These are phyloP conservation scores for Solanum okadae DNA, from an alignment of 257 asterid species.

Conservation along the genomic window DNA sequence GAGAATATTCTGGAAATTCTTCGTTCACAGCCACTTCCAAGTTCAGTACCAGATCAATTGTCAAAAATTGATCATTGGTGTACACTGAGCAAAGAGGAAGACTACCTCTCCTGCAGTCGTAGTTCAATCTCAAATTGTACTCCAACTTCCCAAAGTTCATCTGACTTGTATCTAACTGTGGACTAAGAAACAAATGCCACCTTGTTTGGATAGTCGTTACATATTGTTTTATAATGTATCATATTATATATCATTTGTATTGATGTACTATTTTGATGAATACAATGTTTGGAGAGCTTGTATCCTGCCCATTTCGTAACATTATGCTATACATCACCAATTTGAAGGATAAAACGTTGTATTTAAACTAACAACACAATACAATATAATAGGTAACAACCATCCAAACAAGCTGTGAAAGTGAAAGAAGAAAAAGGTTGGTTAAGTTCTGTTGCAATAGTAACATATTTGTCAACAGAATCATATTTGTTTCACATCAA, in stretches of 20 bases:
- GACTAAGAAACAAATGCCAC: slow-evolving; percentile 17
- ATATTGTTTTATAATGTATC: not conserved
- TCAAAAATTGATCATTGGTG: slow-evolving; percentile 57
- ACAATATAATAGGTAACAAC: not conserved
- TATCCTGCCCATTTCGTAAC: not conserved
- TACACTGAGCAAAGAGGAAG: slow-evolving; percentile 19
- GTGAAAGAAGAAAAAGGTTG: no score
- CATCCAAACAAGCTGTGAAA: not conserved
- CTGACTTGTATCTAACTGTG: slow-evolving; percentile 35
- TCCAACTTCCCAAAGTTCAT: slow-evolving; percentile 13
- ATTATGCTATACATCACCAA: not conserved
- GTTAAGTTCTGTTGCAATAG: not conserved
- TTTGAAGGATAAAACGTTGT: not conserved
- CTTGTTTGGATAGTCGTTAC: not conserved
- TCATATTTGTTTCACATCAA: no score
- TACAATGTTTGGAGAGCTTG: not conserved
- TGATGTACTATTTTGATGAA: not conserved
- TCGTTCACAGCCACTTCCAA: slow-evolving; percentile 28
- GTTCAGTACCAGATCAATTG: slow-evolving; percentile 27
- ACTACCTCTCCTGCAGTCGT: slow-evolving; percentile 18
- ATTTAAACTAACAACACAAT: not conserved
- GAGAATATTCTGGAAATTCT: slow-evolving; percentile 55
- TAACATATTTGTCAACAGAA: not conserved
- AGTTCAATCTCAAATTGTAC: not conserved
- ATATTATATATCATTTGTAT: not conserved